These are phyloP conservation scores for Mariannaea sp. DNA, from an alignment of 2,329 filamentous ascomycete species.

Conservation along the genomic window DNA sequence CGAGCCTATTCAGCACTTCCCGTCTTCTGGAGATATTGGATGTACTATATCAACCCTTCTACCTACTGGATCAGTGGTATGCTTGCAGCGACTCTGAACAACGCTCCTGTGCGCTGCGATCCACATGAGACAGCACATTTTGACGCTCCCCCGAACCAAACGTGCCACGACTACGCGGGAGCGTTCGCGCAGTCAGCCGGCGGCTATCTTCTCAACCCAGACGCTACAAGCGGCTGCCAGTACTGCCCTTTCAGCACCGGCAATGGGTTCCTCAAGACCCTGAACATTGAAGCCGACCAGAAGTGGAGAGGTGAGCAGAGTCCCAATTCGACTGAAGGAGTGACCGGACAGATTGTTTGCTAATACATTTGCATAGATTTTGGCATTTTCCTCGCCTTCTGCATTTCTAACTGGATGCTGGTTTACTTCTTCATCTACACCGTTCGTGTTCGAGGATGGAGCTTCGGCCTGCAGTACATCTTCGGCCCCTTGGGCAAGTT, in stretches of 20 bases:
- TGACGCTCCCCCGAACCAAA: conserved; percentile 65
- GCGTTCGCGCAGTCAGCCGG: conserved; percentile 52
- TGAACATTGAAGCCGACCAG: conserved; percentile 56
- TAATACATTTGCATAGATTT: conserved; percentile 49
- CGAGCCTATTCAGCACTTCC: conserved; percentile 68
- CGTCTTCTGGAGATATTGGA: conserved; percentile 61
- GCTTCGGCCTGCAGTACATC: conserved; percentile 63
- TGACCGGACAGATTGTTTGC: not conserved
- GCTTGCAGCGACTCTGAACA: conserved; percentile 27
- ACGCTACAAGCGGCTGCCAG: conserved; percentile 63
- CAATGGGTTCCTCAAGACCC: conserved; percentile 66
- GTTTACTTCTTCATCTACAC: conserved; percentile 81
- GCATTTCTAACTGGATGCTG: conserved; percentile 70
- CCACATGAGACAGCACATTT: conserved; percentile 48
- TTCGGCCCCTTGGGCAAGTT: conserved; percentile 28
- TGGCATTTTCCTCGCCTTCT: conserved; percentile 74
- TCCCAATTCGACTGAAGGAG: not conserved
- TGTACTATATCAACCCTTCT: conserved; percentile 32
- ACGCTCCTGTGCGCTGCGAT: conserved; percentile 47
- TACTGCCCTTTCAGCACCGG: conserved; percentile 68
- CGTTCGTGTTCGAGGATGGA: conserved; percentile 71
- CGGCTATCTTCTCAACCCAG: conserved; percentile 68
- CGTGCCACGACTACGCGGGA: conserved; percentile 67
- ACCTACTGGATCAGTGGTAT: conserved; percentile 32
- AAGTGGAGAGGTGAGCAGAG: conserved; percentile 60